Conservation (phyloP, 768 basidiomycete genomes). For the Crucibulum laeve region DNA sequence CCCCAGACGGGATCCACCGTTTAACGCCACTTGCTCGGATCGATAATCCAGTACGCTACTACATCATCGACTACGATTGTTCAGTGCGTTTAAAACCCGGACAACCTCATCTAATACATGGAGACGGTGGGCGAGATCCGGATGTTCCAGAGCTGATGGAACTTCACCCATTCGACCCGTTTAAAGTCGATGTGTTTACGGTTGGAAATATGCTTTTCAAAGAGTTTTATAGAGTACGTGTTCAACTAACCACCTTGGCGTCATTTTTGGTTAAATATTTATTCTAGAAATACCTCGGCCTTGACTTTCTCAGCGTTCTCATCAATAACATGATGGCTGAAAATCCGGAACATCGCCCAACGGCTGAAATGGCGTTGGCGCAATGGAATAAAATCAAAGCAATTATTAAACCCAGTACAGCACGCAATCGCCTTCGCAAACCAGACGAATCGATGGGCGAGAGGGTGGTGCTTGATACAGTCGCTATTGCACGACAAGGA, state of each 20-base stretch:
- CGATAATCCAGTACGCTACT: conserved; percentile 30
- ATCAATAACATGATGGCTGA: background rate
- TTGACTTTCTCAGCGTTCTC: background rate
- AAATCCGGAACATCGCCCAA: background rate
- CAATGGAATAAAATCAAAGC: background rate
- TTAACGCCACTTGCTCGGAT: conserved; percentile 23
- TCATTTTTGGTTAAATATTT: background rate
- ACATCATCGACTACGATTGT: conserved; percentile 30
- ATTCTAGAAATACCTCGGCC: background rate
- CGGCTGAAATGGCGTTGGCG: background rate
- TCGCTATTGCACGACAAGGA: background rate
- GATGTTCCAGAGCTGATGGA: conserved; percentile 9
- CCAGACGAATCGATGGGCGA: background rate
- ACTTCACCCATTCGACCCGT: conserved; percentile 16
- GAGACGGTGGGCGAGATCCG: conserved; percentile 19
- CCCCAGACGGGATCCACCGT: conserved; percentile 24
- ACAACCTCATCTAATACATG: background rate
- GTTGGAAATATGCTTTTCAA: conserved; percentile 21
- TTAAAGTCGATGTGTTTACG: conserved; percentile 24
- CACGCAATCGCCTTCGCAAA: background rate
- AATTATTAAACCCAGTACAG: background rate
- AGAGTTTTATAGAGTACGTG: conserved; percentile 17
- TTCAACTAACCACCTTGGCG: background rate
- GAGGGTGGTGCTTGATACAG: background rate
- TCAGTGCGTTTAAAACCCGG: conserved; percentile 14